phyloP scores from a whole-genome alignment of 2,329 filamentous ascomycete genomes.

The Fusarium xyrophilum region DNA sequence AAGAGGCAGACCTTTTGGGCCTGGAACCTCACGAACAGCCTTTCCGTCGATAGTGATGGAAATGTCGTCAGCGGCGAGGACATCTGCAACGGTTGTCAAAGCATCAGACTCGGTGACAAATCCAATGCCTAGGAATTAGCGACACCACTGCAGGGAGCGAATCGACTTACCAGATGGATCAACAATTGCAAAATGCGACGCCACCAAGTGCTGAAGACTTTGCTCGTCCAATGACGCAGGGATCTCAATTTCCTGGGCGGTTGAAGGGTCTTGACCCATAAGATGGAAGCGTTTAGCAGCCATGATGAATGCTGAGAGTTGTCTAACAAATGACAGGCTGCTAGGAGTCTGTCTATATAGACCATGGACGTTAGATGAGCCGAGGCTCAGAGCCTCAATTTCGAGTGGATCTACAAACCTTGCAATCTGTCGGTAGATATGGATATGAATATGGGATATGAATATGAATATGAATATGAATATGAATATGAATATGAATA shows the following conservation, averaged over 20 bases:
- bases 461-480: neutral
- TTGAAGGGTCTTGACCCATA: constrained; percentile 49
- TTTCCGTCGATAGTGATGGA: constrained; percentile 58
- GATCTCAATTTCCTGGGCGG: constrained; percentile 49
- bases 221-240: constrained; percentile 46
- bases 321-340: neutral
- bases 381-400: constrained; percentile 13
- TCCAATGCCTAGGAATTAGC: constrained; percentile 45
- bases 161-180: constrained; percentile 47
- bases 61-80: constrained; percentile 46
- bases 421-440: constrained; percentile 15
- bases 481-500: no score
- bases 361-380: neutral
- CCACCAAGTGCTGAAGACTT: constrained; percentile 49
- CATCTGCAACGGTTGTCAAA: constrained; percentile 46
- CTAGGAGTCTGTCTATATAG: constrained; percentile 23
- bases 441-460: neutral
- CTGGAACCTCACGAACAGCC: constrained; percentile 57
- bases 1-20: constrained; percentile 56
- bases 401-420: constrained; percentile 8
- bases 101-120: constrained; percentile 45
- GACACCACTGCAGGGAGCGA: no score
- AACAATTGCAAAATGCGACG: constrained; percentile 54
- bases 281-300: constrained; percentile 51
- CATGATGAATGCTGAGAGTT: constrained; percentile 39